Evolutionary conservation across 2,329 filamentous ascomycete genomes (phyloP), one percentile per base, ranked within the genome.

Genomic region (Monilinia vaccinii-corymbosi): DNA sequence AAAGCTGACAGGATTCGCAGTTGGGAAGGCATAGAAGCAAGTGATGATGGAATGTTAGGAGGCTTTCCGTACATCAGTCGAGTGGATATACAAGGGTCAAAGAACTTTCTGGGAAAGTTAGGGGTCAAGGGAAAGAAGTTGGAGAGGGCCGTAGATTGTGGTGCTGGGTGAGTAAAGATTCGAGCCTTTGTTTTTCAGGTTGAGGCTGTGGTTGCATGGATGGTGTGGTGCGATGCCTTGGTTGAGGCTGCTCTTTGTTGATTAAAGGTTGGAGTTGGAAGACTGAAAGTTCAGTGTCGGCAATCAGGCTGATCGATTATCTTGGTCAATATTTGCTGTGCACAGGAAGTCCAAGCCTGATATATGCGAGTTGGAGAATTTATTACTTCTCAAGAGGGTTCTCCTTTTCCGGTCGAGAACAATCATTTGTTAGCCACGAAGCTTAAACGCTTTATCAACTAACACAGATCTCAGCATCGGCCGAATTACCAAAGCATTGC

Each of bases 41-140:
- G 80, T 62, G 79, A 82, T 64, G 81, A 87, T 67, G 89, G 90
- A 69, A 92, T 94, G 86, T 85, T 96, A 1, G 91, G 90, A 63
- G 89, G 81, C 61, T 92, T 73, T 77, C 82, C 82, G 1, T 79
- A 84, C 71, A 80, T 89, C 69, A 87, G 84, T 38, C 81, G 83
- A 63, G 80, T 88, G 62, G 89, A 92, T 71, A 77, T 93, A 9
- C 83, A 85, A 67, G 86, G 86, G 46, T 89, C 84, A 0, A 79
- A 81, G 38, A 85, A 80, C 56, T 91, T 92, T 72, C 73, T 91
- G 38, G 80, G 83, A 16, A 89, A 88, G 69, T 74, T 91, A 4
- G 81, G 81, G 9, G 71, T 79, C 18, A 63, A 63, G 18, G 67
- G 65, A 28, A 63, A 63, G 57, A 70, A 66, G 4, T 72, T 74